Evolutionary conservation across 2,329 filamentous ascomycete genomes (phyloP).

Genomic region (Epichloe coenophiala): DNA sequence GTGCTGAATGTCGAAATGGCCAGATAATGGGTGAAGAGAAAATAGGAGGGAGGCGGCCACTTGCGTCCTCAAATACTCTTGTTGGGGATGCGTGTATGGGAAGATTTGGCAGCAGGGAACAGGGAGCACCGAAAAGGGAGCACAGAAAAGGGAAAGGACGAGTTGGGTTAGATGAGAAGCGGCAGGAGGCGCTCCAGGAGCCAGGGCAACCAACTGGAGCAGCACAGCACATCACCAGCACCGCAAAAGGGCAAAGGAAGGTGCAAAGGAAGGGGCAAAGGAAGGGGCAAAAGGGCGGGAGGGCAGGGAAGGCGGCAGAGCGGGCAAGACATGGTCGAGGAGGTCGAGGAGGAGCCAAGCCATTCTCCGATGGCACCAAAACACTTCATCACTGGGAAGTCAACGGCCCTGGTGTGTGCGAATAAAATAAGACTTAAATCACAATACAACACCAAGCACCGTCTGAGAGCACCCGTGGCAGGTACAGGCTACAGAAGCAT

Average conservation of each 20-base stretch:
- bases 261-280: too few species aligned
- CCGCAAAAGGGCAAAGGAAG: too few species aligned
- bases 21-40: constrained; percentile 4
- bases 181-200: neutral
- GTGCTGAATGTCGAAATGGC: constrained; percentile 4
- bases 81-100: neutral
- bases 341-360: too few species aligned
- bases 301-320: neutral
- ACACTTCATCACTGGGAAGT: too few species aligned
- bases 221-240: too few species aligned
- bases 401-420: neutral
- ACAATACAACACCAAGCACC: neutral
- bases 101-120: neutral
- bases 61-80: constrained; percentile 7
- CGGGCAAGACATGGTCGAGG: neutral
- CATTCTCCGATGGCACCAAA: neutral
- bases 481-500: neutral
- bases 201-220: too few species aligned
- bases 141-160: neutral
- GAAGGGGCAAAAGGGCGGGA: too few species aligned
- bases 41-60: constrained; percentile 2
- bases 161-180: neutral
- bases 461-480: neutral
- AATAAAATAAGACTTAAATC: neutral
- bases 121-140: neutral